Conservation (phyloP, 768 basidiomycete genomes). For the Lyophyllum shimeji region DNA sequence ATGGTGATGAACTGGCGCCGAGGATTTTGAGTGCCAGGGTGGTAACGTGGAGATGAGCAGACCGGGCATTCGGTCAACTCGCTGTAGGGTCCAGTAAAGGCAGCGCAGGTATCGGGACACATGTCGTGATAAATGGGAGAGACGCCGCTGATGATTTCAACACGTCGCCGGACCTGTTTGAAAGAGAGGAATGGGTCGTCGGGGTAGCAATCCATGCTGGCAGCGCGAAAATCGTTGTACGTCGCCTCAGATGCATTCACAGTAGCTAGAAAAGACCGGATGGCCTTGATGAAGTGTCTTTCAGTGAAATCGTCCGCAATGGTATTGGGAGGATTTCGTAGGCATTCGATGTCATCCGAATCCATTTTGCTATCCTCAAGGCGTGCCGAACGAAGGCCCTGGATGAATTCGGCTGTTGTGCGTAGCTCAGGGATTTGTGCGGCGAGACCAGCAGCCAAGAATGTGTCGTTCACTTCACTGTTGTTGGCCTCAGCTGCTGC, state of each 20-base stretch:
- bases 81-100: conserved; percentile 4
- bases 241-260: conserved; percentile 14
- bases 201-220: conserved; percentile 20
- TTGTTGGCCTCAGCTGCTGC: no score
- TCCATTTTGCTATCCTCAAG: no score
- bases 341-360: no score
- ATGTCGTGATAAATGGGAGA: conserved; percentile 35
- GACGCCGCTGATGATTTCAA: conserved; percentile 33
- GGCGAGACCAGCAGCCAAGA: no score
- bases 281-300: conserved; percentile 11
- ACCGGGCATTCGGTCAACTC: neutral
- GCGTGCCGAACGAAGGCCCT: no score
- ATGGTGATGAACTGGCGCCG: conserved; percentile 4
- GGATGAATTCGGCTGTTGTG: no score
- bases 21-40: neutral
- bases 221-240: conserved; percentile 14
- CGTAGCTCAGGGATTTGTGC: no score
- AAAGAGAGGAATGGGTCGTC: conserved; percentile 27
- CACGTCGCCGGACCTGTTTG: conserved; percentile 22
- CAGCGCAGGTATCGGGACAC: conserved; percentile 31
- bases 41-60: neutral
- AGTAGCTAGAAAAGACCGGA: conserved; percentile 15
- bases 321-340: no score
- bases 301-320: conserved; percentile 18
- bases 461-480: no score